Evolutionary conservation across 129 eudicot genomes (phyloP), one percentile per base, ranked within the genome.

Genomic region (Lactuca sativa): DNA sequence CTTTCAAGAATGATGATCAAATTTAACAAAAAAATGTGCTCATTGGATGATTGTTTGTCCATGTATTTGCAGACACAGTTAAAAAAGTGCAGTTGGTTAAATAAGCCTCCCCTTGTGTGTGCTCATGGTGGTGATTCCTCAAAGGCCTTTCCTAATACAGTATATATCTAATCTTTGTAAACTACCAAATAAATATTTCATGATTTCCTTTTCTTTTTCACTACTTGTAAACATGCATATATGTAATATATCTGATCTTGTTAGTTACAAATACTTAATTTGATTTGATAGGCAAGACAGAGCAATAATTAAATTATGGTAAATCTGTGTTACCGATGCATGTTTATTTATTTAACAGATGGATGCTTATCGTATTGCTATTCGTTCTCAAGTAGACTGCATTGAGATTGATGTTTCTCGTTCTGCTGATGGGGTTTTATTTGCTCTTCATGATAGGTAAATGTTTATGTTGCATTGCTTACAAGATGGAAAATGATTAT

Each of bases 91-190:
- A 82, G 89, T 48, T 93, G 99, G 99, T 71, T 93, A 56, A 66
- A 41, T 55, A 83, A 74, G 54, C 92, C 97, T 72, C 95, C 97
- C 61, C 83, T 93, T 57, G 98, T 93, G 30, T 93, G 99, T 85
- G 99, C 97, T 80, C 99, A 93, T 85, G 99, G 99, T 37, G 99
- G 97, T 60, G 99, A 93, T 73, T 82, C 99, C 43, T 79, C 85
- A 72, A 85, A 82, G 58, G 99, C 92, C 75, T 93, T 90, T 68
- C 99, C 99, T n/a, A 93, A 93, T 74, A 93, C 95, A 21, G 99
- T 93, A 87, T 71, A 86, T 59, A 58, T 69, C 66, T 54, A 9
- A 61, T 77, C 48, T 60, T 74, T 69, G 1, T 67, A 62, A 17
- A 25, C 10, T 51, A 37, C 5, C 5, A 72, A 53, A 14, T 62